A percentile compares a stretch with the other conserved stretches of the same genome.
phyloP scores from a whole-genome alignment of 306 rosid genomes.

The Begonia masoniana region DNA sequence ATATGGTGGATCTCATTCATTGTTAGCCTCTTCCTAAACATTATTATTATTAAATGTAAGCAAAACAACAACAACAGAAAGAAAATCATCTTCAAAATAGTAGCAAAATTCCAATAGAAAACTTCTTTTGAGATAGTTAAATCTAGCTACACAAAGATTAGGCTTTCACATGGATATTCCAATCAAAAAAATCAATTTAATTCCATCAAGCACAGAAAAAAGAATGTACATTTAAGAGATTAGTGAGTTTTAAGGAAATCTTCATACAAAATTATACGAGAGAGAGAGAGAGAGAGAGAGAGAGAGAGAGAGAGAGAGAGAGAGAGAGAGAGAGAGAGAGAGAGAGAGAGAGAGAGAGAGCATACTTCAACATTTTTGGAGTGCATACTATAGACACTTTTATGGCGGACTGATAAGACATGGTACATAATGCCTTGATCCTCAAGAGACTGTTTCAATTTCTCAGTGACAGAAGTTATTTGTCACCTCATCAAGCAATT shows the following conservation, averaged over 20 bases:
- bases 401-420: slow-evolving; percentile 71
- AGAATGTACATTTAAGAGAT: too few species aligned
- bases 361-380: slow-evolving; percentile 85
- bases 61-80: background rate
- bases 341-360: too few species aligned
- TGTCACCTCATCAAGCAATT: slow-evolving; percentile 66
- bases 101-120: background rate
- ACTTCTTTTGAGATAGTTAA: too few species aligned
- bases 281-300: too few species aligned
- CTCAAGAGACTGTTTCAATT: slow-evolving; percentile 50
- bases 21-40: slow-evolving; percentile 66
- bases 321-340: too few species aligned
- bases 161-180: too few species aligned
- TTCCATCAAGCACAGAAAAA: too few species aligned
- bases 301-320: slow-evolving; percentile 5
- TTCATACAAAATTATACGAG: too few species aligned
- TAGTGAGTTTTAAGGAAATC: too few species aligned
- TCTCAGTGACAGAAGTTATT: slow-evolving; percentile 51
- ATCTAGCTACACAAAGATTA: too few species aligned
- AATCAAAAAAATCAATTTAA: too few species aligned
- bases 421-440: slow-evolving; percentile 66
- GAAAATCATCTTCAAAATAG: background rate
- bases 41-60: too few species aligned
- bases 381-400: slow-evolving; percentile 79
- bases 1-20: slow-evolving; percentile 87